Evolutionary conservation across 148 eudicot genomes (phyloP).

Genomic region (Chenopodium quinoa): DNA sequence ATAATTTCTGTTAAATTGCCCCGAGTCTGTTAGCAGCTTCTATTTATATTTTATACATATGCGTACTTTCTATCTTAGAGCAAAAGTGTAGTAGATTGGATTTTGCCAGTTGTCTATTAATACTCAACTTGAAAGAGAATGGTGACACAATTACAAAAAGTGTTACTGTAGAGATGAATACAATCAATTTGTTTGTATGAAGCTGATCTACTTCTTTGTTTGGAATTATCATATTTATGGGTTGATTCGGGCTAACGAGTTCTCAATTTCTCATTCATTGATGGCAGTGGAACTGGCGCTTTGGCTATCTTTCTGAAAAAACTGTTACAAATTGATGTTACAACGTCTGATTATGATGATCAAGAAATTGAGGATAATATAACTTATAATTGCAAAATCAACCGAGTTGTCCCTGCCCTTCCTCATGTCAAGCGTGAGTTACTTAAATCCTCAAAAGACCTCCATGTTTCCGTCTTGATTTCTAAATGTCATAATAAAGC

Average conservation of each 20-base stretch:
- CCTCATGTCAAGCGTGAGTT: conserved; percentile 84
- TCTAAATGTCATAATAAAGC: neutral
- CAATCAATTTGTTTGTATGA: neutral
- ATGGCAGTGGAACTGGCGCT: conserved; percentile 89
- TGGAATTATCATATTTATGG: neutral
- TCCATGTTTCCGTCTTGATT: conserved; percentile 11
- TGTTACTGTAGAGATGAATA: neutral
- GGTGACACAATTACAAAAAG: neutral
- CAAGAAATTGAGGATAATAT: conserved; percentile 86
- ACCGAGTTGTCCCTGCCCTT: conserved; percentile 66
- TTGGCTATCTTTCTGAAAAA: conserved; percentile 80
- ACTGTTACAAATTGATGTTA: conserved; percentile 68
- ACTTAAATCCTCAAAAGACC: neutral
- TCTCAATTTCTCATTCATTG: neutral
- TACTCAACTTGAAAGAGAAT: neutral
- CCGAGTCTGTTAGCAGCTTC: no score
- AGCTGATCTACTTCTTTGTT: neutral
- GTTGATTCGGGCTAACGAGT: conserved; percentile 1
- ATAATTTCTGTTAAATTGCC: no score
- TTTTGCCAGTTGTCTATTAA: neutral
- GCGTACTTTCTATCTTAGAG: neutral
- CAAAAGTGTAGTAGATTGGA: neutral
- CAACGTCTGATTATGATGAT: conserved; percentile 94
- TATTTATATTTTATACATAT: no score
- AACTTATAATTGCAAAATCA: conserved; percentile 73